A percentile compares a stretch with the other conserved stretches of the same genome.
These are phyloP conservation scores for Plasmodium vivax DNA, from an alignment of 169 alveolate species.

Conservation along the genomic window DNA sequence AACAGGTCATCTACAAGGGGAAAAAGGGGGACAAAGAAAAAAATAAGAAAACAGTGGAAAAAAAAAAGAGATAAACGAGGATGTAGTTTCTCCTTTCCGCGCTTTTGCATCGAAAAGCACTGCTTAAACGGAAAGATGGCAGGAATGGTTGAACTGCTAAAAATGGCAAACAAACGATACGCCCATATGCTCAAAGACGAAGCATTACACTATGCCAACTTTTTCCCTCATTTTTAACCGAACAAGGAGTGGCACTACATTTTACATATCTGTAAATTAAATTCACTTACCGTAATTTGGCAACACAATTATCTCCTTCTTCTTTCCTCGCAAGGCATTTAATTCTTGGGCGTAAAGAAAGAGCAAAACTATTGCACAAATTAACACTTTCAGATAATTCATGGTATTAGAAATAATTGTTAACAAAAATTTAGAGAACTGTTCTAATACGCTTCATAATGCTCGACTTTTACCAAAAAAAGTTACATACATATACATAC, in stretches of 20 bases:
- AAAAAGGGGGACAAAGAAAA: background rate
- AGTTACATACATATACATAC: background rate
- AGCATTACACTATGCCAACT: background rate
- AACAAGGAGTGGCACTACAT: background rate
- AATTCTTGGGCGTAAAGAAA: constrained; percentile 9
- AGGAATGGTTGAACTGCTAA: background rate
- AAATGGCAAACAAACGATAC: background rate
- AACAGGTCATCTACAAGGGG: constrained; percentile 15
- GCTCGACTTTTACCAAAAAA: background rate
- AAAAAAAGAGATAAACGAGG: background rate
- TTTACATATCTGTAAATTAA: background rate
- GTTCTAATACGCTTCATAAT: constrained; percentile 11
- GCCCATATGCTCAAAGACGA: background rate
- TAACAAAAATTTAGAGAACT: background rate
- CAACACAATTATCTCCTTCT: background rate
- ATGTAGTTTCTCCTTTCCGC: background rate
- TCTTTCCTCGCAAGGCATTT: constrained; percentile 9
- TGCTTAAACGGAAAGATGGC: background rate
- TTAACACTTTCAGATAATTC: background rate
- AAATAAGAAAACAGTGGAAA: background rate
- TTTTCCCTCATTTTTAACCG: background rate
- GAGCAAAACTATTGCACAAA: background rate
- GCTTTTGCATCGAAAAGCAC: background rate
- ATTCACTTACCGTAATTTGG: background rate
- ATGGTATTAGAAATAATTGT: constrained; percentile 6